Percentiles rank a stretch among this genome's conserved stretches.
These are phyloP conservation scores for Cytospora chrysosperma DNA, from an alignment of 2,329 filamentous ascomycete genomes.

Conservation along the genomic window DNA sequence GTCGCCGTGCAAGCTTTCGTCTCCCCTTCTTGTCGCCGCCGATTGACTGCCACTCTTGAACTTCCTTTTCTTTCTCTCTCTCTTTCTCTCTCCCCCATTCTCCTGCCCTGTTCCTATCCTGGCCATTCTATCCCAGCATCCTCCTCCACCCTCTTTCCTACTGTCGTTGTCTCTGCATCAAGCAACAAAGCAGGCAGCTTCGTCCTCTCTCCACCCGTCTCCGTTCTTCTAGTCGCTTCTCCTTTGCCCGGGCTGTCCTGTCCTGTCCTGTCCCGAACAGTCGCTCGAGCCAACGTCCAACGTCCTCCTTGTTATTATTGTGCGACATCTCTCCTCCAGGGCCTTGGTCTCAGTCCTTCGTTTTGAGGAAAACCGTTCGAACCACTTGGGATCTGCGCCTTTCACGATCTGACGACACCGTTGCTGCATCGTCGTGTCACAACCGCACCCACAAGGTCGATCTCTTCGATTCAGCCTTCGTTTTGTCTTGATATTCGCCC, in stretches of 20 bases:
- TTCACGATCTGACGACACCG: conserved; percentile 1
- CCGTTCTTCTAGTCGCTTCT: neutral
- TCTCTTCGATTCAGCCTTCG: conserved; percentile 4
- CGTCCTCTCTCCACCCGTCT: neutral
- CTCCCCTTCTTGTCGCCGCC: conserved; percentile 17
- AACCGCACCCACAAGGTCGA: conserved; percentile 2
- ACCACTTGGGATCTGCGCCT: conserved; percentile 10
- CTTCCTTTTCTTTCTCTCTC: neutral
- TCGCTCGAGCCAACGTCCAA: conserved; percentile 8
- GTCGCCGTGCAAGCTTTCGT: neutral
- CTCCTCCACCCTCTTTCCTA: neutral
- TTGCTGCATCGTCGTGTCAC: conserved; percentile 20
- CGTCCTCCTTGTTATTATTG: conserved; percentile 14
- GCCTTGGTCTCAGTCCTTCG: conserved; percentile 10
- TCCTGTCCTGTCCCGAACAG: conserved; percentile 3
- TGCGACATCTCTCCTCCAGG: conserved; percentile 10
- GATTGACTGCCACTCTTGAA: conserved; percentile 5
- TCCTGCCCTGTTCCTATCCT: neutral
- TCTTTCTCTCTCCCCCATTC: neutral
- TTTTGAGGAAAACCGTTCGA: conserved; percentile 10
- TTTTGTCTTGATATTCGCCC: conserved; percentile 6
- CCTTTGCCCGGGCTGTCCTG: conserved; percentile 7
- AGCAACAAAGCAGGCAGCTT: conserved; percentile 19
- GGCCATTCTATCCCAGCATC: too few relatives aligned
- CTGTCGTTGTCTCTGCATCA: conserved; percentile 10